Evolutionary conservation across 75 land plant species (phyloP), one percentile per base, ranked within the genome.

Genomic region (Isoetes taiwanensis): DNA sequence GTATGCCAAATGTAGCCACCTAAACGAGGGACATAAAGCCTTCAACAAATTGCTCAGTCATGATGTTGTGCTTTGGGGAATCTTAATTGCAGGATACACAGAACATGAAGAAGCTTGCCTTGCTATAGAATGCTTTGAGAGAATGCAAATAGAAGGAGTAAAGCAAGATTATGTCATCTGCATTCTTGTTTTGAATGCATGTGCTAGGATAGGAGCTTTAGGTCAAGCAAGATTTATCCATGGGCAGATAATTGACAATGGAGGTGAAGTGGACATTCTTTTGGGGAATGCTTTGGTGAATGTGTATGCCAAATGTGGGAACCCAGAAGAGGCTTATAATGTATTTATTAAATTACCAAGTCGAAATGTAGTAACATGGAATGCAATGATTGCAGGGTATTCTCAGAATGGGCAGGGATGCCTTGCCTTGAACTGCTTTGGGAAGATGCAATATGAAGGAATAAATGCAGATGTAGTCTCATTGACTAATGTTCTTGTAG

Each of bases 1-100:
- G 85, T 82, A 82, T 70, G 77, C 82, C 6, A 78, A 78, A 68
- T 82, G 86, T 68, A 81, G 86, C 14, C 70, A 67, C 64, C 28
- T 78, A 0, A 62, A 37, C 2, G 52, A 63, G 35, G 76, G 81
- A 30, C 29, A 25, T 1, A 54, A 61, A 28, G 76, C 76, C 32
- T 82, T 82, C 56, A 63, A 58, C 33, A 12, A 37, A 59, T 23
- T 65, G 31, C 29, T 32, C 42, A 34, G 55, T 5, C 53, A 58
- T 37, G 75, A 72, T 50, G 61, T 79, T 14, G 66, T 74, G 23
- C 68, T 78, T 12, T 83, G 86, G 86, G 76, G 76, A 66, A 74
- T 82, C 19, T 65, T 83, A 57, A 67, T 83, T 61, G 75, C 63
- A 24, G 80, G 77, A 20, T 72, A 66, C 50, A 79, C 75, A 0